Conservation (phyloP, 2,329 filamentous ascomycete genomes). For the Aspergillus phoenicis region DNA sequence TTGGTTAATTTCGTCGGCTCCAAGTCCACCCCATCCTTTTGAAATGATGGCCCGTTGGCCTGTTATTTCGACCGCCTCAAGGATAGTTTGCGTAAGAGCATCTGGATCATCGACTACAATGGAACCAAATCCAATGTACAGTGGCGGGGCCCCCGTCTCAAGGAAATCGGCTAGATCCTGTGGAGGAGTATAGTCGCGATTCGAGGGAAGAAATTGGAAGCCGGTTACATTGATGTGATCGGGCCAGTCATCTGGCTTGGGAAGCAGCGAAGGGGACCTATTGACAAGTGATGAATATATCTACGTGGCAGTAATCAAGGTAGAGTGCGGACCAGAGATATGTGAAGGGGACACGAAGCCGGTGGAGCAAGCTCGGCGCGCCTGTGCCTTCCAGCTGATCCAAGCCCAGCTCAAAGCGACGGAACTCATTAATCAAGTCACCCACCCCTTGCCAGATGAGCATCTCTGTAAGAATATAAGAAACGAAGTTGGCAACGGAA, state of each 20-base stretch:
- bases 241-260: slow-evolving; percentile 75
- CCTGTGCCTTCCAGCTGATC: slow-evolving; percentile 76
- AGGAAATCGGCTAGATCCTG: slow-evolving; percentile 67
- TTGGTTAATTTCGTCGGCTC: slow-evolving; percentile 65
- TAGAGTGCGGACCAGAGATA: slow-evolving; percentile 69
- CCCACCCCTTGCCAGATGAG: slow-evolving; percentile 88
- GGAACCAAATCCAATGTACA: slow-evolving; percentile 80
- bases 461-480: slow-evolving; percentile 80
- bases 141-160: slow-evolving; percentile 66
- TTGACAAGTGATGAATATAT: neutral
- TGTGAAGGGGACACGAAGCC: slow-evolving; percentile 76
- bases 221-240: slow-evolving; percentile 71
- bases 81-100: slow-evolving; percentile 68
- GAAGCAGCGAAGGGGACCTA: slow-evolving; percentile 70
- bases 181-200: slow-evolving; percentile 65
- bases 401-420: slow-evolving; percentile 64
- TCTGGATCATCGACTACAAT: slow-evolving; percentile 77
- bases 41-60: slow-evolving; percentile 77
- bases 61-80: slow-evolving; percentile 67
- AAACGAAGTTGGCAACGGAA: slow-evolving; percentile 73
- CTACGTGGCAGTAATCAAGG: no score
- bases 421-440: slow-evolving; percentile 65
- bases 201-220: slow-evolving; percentile 73
- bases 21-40: slow-evolving; percentile 82
- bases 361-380: slow-evolving; percentile 75